Percentiles rank a stretch among this genome's conserved stretches.
phyloP scores from a whole-genome alignment of 2,329 filamentous ascomycete genomes.

The Paecilomyces variotii region DNA sequence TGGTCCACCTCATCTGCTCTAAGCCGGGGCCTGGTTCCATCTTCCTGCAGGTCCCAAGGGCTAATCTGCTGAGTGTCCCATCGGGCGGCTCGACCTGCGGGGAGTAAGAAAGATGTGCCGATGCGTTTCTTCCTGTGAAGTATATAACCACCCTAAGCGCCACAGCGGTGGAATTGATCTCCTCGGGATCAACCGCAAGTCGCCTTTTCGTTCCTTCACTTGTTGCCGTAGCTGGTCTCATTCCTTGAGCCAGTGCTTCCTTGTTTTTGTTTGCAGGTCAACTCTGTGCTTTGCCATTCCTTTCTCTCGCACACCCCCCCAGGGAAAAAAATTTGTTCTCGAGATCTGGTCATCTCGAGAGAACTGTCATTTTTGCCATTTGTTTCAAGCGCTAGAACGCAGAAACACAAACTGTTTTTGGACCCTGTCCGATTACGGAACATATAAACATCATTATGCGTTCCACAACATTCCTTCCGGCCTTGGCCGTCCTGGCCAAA shows the following conservation, averaged over 20 bases:
- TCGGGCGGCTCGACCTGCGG: not conserved
- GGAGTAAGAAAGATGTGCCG: not conserved
- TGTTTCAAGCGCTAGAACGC: not conserved
- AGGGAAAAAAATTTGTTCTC: not conserved
- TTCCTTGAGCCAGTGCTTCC: conserved; percentile 3
- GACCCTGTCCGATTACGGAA: not conserved
- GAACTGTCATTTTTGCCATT: not conserved
- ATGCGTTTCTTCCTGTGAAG: not conserved
- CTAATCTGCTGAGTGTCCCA: not conserved
- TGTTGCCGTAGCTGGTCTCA: conserved; percentile 10
- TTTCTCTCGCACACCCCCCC: not conserved
- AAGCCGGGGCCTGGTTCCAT: not conserved
- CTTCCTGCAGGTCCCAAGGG: not conserved
- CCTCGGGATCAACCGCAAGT: not conserved
- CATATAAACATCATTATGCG: conserved; percentile 16
- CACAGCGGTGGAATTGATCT: not conserved
- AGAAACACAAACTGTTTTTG: not conserved
- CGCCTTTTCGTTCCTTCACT: conserved; percentile 2
- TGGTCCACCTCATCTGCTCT: not conserved
- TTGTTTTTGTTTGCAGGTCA: not conserved
- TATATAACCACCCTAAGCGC: not conserved
- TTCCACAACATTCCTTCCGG: conserved; percentile 18
- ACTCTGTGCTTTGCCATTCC: not conserved
- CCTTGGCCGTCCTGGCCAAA: conserved; percentile 21
- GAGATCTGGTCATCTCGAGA: not conserved